These are phyloP conservation scores for Corchorus capsularis DNA, from an alignment of 345 rosid species.

Conservation along the genomic window DNA sequence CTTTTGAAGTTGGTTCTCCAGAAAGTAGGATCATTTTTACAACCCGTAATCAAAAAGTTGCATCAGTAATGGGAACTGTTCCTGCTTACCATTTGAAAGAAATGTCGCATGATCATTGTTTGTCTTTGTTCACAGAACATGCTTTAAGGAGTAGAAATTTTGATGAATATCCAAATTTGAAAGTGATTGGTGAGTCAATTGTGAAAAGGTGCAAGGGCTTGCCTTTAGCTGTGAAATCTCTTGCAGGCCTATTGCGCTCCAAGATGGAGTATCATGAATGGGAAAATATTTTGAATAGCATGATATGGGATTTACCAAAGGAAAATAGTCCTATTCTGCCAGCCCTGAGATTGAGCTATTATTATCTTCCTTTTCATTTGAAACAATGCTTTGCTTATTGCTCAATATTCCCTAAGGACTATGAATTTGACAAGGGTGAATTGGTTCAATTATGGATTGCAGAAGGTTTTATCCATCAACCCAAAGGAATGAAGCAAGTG, in stretches of 20 bases:
- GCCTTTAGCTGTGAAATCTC: slow-evolving; percentile 29
- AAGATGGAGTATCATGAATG: neutral
- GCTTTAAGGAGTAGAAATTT: slow-evolving; percentile 13
- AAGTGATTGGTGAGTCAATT: slow-evolving; percentile 16
- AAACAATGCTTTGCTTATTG: slow-evolving; percentile 34
- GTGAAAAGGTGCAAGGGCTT: slow-evolving; percentile 12
- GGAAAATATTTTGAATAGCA: slow-evolving; percentile 14
- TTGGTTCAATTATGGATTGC: slow-evolving; percentile 36
- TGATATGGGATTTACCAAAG: slow-evolving; percentile 9
- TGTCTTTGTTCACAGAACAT: slow-evolving; percentile 20
- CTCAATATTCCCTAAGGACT: slow-evolving; percentile 21
- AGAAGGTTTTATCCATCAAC: slow-evolving; percentile 23
- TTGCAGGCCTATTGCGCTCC: slow-evolving; percentile 18
- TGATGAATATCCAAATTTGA: neutral
- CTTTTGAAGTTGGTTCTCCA: slow-evolving; percentile 7
- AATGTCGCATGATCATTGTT: slow-evolving; percentile 17
- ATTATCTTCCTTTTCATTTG: slow-evolving; percentile 28
- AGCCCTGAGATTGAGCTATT: slow-evolving; percentile 24
- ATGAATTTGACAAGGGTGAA: slow-evolving; percentile 8
- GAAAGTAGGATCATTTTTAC: slow-evolving; percentile 36
- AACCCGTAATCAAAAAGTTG: slow-evolving; percentile 8
- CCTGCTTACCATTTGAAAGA: neutral
- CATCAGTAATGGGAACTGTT: slow-evolving; percentile 9
- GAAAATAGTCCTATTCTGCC: neutral
- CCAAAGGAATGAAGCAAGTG: neutral